Conservation (phyloP, 495 filamentous ascomycete genomes). For the Entonaema liquescens region DNA sequence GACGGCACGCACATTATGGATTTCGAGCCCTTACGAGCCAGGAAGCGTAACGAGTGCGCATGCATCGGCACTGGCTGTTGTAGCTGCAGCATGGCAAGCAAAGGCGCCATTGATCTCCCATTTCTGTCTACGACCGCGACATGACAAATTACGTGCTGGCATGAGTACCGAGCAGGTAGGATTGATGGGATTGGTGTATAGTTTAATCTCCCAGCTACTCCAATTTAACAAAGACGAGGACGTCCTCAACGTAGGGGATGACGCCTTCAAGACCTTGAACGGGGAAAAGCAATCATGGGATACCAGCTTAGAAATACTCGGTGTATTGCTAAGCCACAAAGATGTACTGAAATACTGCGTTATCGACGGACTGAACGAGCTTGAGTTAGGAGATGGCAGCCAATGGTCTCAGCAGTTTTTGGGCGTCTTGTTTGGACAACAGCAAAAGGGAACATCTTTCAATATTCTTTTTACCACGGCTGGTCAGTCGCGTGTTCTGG, state of each 20-base stretch:
- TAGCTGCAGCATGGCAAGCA: conserved; percentile 13
- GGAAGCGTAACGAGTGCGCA: conserved; percentile 6
- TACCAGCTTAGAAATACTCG: background rate
- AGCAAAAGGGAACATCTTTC: background rate
- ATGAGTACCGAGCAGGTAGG: conserved; percentile 18
- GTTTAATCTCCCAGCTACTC: conserved; percentile 11
- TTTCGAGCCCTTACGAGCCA: conserved; percentile 13
- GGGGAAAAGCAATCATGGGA: conserved; percentile 1
- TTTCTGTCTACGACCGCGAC: conserved; percentile 6
- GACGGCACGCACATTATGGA: conserved; percentile 7
- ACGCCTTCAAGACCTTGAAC: background rate
- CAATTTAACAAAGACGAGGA: background rate
- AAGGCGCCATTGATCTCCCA: conserved; percentile 15
- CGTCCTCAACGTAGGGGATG: background rate
- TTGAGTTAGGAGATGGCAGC: conserved; percentile 10
- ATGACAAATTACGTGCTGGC: background rate
- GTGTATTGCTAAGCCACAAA: background rate
- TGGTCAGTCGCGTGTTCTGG: conserved; percentile 18
- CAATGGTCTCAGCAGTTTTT: conserved; percentile 14
- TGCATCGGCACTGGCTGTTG: conserved; percentile 13
- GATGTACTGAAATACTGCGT: conserved; percentile 14
- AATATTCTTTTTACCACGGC: conserved; percentile 20
- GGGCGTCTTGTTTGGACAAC: conserved; percentile 2
- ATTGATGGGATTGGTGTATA: conserved; percentile 12
- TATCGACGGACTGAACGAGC: conserved; percentile 15